Evolutionary conservation across 352 stramenopile species (phyloP), one percentile per base, ranked within the genome.

Genomic region (Phytophthora multivora): DNA sequence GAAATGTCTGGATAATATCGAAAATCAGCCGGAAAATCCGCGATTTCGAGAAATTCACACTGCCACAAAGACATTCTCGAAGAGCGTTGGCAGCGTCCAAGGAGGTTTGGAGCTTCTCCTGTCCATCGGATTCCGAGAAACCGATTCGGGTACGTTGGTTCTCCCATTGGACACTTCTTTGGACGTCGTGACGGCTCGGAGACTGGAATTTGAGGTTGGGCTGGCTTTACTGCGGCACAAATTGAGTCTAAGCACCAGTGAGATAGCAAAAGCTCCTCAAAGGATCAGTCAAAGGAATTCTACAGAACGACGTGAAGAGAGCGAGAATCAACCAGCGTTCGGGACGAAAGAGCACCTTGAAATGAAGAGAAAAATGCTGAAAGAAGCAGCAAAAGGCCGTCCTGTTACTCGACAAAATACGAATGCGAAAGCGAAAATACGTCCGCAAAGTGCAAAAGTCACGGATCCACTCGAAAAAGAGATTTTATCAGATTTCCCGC

Each of bases 71-170:
- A 86, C 80, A 9, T 89, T 81, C 43, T 72, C 52, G 8, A 83
- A 63, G 13, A 30, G 78, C 1, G 77, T 88, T 6, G 38, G 43
- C 3, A 73, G 56, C 15, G 59, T 75, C 0, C 43, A 58, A 30
- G 77, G 80, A 12, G 83, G 79, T 12, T 30, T 73, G 21, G 63
- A 75, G 21, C 50, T 90, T 7, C 54, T 90, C 43, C 16, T 83
- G 0, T 73, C 69, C 0, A 21, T 90, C 2, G 83, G 80, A 0
- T 92, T 92, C 46, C 75, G 75, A 11, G 77, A 89, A 35, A 87
- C 72, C 0, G 67, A 89, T 21, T 47, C 47, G 0, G 71, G 69
- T 2, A 64, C 70, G 12, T 31, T 91, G 0, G n/a, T 71, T 8
- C 50, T 91, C 13, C 66, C 74, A 4, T 26, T 49, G 0, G 75